Evolutionary conservation across 2,329 filamentous ascomycete species (phyloP), one percentile per base, ranked within the genome.

Genomic region (Sporothrix euskadiensis): DNA sequence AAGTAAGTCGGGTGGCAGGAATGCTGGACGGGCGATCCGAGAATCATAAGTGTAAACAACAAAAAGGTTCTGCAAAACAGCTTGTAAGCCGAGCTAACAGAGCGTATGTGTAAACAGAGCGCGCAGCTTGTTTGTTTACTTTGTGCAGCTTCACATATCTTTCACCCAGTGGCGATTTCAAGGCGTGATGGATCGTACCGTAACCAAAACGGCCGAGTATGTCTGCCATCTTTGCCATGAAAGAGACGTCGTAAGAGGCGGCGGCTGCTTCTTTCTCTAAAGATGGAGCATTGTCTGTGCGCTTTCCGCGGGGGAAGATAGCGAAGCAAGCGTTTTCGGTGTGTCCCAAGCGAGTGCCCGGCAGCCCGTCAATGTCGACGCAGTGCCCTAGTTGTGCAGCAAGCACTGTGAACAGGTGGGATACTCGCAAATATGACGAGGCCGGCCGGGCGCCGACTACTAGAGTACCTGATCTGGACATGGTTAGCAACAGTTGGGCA

Each of bases 51-150:
- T 26, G 26, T 26, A 47, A 66, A 14, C 22, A 65, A 32, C 5
- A 39, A 26, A 56, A 30, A 9, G 22, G 3, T 63, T 41, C 30
- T 65, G 32, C 59, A 41, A 41, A 49, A 35, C 44, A 30, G 14
- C n/a, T 16, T 26, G 30, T 14, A 52, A 49, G 12, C 39, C 26
- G 39, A 47, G 26, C n/a, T 32, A 68, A 65, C 39, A 65, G 39
- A 56, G 52, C 52, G 32, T 26, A 26, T 26, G 26, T 26, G 26
- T 39, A 41, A 63, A 63, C 32, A 35, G 35, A 66, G 41, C 61
- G 22, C n/a, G 61, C 22, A 7, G 3, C 39, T 10, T 65, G 61
- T 66, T 66, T 66, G 61, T 66, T 66, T 66, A 66, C 61, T 47
- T 66, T 44, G 12, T 44, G 39, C n/a, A 47, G 52, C 61, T 66